phyloP scores from a whole-genome alignment of 75 land plant genomes.

The Cupressus sempervirens region DNA sequence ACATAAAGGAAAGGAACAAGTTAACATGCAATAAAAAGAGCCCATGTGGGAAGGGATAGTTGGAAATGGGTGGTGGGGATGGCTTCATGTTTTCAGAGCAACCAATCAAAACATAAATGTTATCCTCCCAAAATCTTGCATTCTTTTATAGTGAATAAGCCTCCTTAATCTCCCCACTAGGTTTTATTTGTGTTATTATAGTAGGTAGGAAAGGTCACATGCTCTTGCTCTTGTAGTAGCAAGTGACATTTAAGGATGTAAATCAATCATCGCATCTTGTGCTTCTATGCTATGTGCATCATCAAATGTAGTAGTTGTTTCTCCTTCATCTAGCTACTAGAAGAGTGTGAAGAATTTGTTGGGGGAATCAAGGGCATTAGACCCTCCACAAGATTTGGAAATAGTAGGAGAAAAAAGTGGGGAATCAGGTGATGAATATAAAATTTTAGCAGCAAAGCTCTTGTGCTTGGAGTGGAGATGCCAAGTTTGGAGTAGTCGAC shows the following conservation, averaged over 20 bases:
- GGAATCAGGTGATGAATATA: too few species aligned
- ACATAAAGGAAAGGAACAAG: too few species aligned
- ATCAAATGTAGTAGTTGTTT: conserved; percentile 35
- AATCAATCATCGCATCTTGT: neutral
- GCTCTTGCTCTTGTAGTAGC: neutral
- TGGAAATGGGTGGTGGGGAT: neutral
- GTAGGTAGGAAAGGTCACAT: neutral
- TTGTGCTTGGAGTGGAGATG: too few species aligned
- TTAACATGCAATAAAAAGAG: too few species aligned
- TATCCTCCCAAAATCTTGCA: neutral
- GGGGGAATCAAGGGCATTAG: conserved; percentile 46
- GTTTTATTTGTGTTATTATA: too few species aligned
- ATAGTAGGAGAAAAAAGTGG: conserved; percentile 10
- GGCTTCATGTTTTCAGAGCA: neutral
- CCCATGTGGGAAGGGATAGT: neutral
- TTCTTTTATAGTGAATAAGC: neutral
- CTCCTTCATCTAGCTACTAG: conserved; percentile 35
- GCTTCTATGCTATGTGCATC: conserved; percentile 50
- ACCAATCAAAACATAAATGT: neutral
- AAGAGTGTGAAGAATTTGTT: conserved; percentile 47
- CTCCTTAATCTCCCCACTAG: neutral
- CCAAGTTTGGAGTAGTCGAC: too few species aligned
- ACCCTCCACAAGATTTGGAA: conserved; percentile 12
- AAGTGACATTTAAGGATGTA: neutral
- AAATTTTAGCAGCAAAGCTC: too few species aligned